Percentiles rank a stretch among this genome's conserved stretches.
Evolutionary conservation across 129 eudicot species (phyloP).

Genomic region (Flaveria bidentis): DNA sequence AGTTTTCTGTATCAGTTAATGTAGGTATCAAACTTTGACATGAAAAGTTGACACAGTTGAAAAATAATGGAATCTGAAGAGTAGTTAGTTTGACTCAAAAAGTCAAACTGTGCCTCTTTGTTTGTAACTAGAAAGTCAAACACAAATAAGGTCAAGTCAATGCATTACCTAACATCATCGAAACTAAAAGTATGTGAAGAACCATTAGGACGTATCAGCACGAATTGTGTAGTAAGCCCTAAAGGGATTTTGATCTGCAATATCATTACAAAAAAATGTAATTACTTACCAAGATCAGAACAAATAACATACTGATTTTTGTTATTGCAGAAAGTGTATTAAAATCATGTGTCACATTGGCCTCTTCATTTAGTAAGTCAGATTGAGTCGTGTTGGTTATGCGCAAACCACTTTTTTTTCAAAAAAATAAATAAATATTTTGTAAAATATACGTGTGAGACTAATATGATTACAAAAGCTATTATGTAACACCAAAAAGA

Average conservation of each 20-base stretch:
- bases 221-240: conserved; percentile 73
- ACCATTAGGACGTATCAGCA: conserved; percentile 60
- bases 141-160: conserved; percentile 4
- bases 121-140: neutral
- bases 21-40: conserved; percentile 8
- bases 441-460: neutral
- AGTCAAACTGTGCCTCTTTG: conserved; percentile 17
- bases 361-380: conserved; percentile 41
- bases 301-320: too few species aligned
- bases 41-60: neutral
- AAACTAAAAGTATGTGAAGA: conserved; percentile 65
- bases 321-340: conserved; percentile 28
- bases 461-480: neutral
- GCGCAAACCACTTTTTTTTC: neutral
- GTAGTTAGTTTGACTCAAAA: neutral
- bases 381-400: neutral
- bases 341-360: conserved; percentile 57
- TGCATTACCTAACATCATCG: conserved; percentile 67
- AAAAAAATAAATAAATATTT: neutral
- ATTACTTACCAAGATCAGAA: neutral
- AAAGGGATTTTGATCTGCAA: conserved; percentile 84
- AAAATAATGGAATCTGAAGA: neutral
- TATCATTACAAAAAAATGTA: neutral
- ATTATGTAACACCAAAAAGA: neutral
- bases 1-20: neutral